Evolutionary conservation across 1,139 yeast genomes (phyloP).

Genomic region (Yamadazyma sp.): DNA sequence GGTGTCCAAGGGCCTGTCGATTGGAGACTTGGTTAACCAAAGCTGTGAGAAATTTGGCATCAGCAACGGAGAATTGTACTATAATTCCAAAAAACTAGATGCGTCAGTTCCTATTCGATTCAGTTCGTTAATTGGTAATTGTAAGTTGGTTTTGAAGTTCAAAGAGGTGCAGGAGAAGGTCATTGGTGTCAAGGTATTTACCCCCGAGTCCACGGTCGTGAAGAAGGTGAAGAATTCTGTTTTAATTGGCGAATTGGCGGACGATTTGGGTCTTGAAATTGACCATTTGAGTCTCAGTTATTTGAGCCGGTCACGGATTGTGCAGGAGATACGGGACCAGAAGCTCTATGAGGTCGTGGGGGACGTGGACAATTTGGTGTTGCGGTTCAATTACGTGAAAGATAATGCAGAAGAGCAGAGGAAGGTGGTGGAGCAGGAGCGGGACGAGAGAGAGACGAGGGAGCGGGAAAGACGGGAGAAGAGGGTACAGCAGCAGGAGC

Average conservation of each 20-base stretch:
- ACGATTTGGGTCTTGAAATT: conserved; percentile 3
- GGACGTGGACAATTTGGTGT: conserved; percentile 13
- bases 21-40: conserved; percentile 28
- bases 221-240: conserved; percentile 11
- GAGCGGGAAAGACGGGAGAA: conserved; percentile 4
- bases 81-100: conserved; percentile 34
- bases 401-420: conserved; percentile 14
- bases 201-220: conserved; percentile 10
- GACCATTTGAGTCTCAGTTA: conserved; percentile 6
- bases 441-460: conserved; percentile 5
- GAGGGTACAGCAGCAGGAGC: neutral
- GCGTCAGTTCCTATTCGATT: conserved; percentile 33
- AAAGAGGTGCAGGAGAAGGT: conserved; percentile 16
- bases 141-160: conserved; percentile 26
- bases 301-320: conserved; percentile 8
- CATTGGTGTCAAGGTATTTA: conserved; percentile 10
- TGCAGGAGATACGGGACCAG: conserved; percentile 3
- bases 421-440: conserved; percentile 12
- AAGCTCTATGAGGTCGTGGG: conserved; percentile 12
- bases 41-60: conserved; percentile 26
- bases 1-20: conserved; percentile 24
- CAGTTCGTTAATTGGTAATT: conserved; percentile 33
- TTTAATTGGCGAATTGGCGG: conserved; percentile 6
- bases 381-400: conserved; percentile 12
- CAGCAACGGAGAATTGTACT: conserved; percentile 24